A percentile compares a stretch with the other conserved stretches of the same genome.
phyloP scores from a whole-genome alignment of 768 basidiomycete genomes.

The Agaricus subrufescens region DNA sequence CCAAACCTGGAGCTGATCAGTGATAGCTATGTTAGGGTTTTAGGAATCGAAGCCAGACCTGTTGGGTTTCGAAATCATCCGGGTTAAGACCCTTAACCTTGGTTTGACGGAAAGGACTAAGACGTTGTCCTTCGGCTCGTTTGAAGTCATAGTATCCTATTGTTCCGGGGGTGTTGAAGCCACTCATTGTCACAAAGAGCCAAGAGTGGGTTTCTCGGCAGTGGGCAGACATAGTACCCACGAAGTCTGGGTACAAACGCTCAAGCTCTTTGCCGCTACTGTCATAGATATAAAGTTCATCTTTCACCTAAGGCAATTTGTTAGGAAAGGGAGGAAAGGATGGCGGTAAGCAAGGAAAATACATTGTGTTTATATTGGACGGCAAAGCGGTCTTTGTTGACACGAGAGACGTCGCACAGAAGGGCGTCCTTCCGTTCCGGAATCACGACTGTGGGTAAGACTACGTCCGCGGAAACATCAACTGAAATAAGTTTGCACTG shows the following conservation, averaged over 20 bases:
- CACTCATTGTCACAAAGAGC: slow-evolving; percentile 60
- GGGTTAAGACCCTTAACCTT: slow-evolving; percentile 55
- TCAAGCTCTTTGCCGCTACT: slow-evolving; percentile 45
- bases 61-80: slow-evolving; percentile 65
- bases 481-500: slow-evolving; percentile 62
- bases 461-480: slow-evolving; percentile 47
- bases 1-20: slow-evolving; percentile 50
- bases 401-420: slow-evolving; percentile 41
- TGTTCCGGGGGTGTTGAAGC: slow-evolving; percentile 72
- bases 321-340: slow-evolving; percentile 3
- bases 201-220: slow-evolving; percentile 49
- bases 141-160: slow-evolving; percentile 61
- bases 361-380: slow-evolving; percentile 72
- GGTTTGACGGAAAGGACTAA: slow-evolving; percentile 56
- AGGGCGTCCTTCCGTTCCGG: slow-evolving; percentile 57
- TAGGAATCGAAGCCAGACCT: slow-evolving; percentile 31
- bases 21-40: background rate
- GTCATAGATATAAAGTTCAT: slow-evolving; percentile 72
- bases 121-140: slow-evolving; percentile 42
- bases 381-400: slow-evolving; percentile 54
- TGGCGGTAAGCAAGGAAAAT: background rate
- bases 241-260: slow-evolving; percentile 60
- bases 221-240: slow-evolving; percentile 56
- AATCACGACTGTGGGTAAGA: slow-evolving; percentile 52
- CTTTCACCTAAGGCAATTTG: slow-evolving; percentile 51